phyloP scores from a whole-genome alignment of 352 stramenopile species.

The Aphanomyces euteiches region DNA sequence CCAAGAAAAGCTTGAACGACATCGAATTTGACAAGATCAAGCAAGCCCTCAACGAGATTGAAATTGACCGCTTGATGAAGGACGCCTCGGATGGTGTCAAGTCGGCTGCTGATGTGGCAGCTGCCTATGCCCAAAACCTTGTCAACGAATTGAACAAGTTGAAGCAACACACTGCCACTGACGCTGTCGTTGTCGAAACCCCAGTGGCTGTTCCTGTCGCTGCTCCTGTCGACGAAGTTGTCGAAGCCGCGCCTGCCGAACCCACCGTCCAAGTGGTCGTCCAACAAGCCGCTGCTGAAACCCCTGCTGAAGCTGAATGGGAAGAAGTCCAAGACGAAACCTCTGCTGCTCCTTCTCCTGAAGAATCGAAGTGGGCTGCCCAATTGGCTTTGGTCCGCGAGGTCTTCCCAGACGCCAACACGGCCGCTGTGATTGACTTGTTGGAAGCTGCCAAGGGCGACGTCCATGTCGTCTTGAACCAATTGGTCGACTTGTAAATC shows the following conservation, averaged over 20 bases:
- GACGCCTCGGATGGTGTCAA: constrained; percentile 81
- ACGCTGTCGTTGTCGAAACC: background rate
- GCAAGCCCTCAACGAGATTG: constrained; percentile 72
- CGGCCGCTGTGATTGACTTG: constrained; percentile 49
- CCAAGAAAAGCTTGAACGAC: constrained; percentile 30
- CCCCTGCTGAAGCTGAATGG: constrained; percentile 23
- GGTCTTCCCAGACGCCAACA: constrained; percentile 64
- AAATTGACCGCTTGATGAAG: constrained; percentile 80
- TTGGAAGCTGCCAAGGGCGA: constrained; percentile 80
- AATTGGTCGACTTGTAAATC: constrained; percentile 46
- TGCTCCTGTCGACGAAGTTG: constrained; percentile 43
- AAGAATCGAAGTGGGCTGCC: constrained; percentile 75
- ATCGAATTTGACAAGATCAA: constrained; percentile 42
- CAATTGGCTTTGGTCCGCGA: constrained; percentile 71
- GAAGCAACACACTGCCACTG: constrained; percentile 15
- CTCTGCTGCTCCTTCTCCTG: constrained; percentile 47
- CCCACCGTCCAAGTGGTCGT: background rate
- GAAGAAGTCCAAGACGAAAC: constrained; percentile 32
- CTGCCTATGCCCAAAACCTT: constrained; percentile 69
- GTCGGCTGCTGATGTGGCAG: constrained; percentile 63
- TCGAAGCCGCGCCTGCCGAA: background rate
- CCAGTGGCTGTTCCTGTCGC: constrained; percentile 5
- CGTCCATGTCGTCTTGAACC: constrained; percentile 77
- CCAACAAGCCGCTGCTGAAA: background rate
- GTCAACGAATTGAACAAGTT: constrained; percentile 64